Evolutionary conservation across 1,284 basidiomycete genomes (phyloP).

Genomic region (Moesziomyces sp.): DNA sequence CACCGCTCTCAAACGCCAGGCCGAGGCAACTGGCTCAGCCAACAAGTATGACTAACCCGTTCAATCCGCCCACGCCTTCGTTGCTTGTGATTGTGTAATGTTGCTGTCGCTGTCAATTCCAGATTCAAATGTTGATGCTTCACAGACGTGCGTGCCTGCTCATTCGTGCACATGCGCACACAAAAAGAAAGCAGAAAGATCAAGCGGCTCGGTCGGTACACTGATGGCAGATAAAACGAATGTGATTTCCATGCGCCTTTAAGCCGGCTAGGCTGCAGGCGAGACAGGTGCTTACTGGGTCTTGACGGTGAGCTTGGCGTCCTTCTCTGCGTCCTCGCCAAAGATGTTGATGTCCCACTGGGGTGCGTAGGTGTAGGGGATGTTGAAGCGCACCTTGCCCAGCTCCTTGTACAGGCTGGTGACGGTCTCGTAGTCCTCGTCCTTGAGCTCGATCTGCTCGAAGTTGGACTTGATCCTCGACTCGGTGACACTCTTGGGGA

Average conservation of each 20-base stretch:
- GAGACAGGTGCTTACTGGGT: conserved; percentile 29
- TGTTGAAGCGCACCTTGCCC: conserved; percentile 65
- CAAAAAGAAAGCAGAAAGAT: too few relatives aligned
- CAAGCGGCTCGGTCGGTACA: too few relatives aligned
- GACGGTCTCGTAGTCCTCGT: conserved; percentile 65
- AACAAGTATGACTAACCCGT: conserved; percentile 39
- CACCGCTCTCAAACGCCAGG: conserved; percentile 73
- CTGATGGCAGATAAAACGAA: too few relatives aligned
- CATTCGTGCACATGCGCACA: too few relatives aligned
- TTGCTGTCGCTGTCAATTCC: background rate
- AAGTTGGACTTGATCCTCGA: conserved; percentile 68
- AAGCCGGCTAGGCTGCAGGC: too few relatives aligned
- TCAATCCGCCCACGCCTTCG: background rate
- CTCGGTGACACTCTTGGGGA: conserved; percentile 69
- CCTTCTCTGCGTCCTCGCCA: conserved; percentile 55
- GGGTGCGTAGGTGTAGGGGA: conserved; percentile 52
- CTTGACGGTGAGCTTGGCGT: conserved; percentile 52
- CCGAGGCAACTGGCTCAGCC: conserved; percentile 69
- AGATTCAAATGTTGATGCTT: background rate
- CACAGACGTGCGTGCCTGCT: too few relatives aligned
- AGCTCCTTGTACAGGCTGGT: conserved; percentile 48
- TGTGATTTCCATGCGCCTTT: too few relatives aligned
- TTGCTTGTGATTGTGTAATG: too few relatives aligned
- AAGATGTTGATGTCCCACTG: conserved; percentile 63
- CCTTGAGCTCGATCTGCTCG: conserved; percentile 61